Evolutionary conservation across 768 basidiomycete species (phyloP), one percentile per base, ranked within the genome.

Genomic region (Boletus barrowsii): DNA sequence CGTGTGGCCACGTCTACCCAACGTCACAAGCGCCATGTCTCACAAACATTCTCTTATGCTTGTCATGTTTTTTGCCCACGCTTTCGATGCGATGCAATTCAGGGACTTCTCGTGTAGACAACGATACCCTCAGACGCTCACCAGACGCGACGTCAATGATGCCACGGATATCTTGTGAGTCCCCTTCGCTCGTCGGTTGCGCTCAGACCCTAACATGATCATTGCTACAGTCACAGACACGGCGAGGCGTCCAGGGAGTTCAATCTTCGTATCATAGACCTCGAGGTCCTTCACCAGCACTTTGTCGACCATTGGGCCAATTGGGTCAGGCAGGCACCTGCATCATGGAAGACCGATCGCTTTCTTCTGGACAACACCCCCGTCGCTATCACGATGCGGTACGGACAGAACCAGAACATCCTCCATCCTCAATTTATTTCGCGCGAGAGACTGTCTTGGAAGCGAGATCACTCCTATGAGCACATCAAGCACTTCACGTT

Each of bases 391-490:
- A 44, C 57, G 1, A 18, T 58, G 17, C 29, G 54, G 0, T 58
- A 58, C 5, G 57, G 57, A 0, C 57, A 58, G 11, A 58, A 58
- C 2, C 57, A 58, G 9, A 3, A 10, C 10, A 10, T 52, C 7
- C 8, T 52, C 26, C 0, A 10, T 46, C 4, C 51, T 37, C 11
- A 29, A 33, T 15, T 0, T 10, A 6, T 37, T 5, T 8, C 26
- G 0, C 1, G 9, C 1, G 47, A 49, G 45, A 14, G 47, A 4
- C 17, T 22, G 4, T 33, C 39, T 5, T 53, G 47, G 53, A 54
- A 54, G 11, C 17, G 17, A 0, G 47, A 54, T 7, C 53, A 54
- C 4, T 5, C 0, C 1, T 53, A 48, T 5, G 32, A 53, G 0
- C 53, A 53, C 32, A 49, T 54, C 26, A 26, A 26, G 26, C 26